These are phyloP conservation scores for Penicillium occitanis DNA, from an alignment of 2,329 filamentous ascomycete genomes.

Conservation along the genomic window DNA sequence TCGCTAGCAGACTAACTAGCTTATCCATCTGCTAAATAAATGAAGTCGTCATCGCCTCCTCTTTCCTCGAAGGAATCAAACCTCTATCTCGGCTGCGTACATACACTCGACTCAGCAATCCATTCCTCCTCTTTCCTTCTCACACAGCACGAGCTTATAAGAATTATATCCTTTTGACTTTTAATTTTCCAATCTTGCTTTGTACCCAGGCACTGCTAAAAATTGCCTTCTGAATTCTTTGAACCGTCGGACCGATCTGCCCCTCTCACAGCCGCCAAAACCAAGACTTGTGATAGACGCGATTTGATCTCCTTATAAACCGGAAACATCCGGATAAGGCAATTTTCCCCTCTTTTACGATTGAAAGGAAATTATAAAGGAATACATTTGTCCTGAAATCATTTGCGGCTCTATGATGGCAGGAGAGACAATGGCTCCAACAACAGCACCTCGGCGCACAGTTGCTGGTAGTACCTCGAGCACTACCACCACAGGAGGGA, in stretches of 20 bases:
- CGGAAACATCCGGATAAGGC: neutral
- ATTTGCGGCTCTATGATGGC: neutral
- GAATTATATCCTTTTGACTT: neutral
- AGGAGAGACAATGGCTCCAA: slow-evolving; percentile 8
- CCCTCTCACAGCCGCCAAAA: slow-evolving; percentile 5
- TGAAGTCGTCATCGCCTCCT: slow-evolving; percentile 14
- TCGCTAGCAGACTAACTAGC: slow-evolving; percentile 3
- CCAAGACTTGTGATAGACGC: slow-evolving; percentile 4
- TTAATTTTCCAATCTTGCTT: neutral
- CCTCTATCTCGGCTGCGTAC: neutral
- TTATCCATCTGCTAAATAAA: slow-evolving; percentile 3
- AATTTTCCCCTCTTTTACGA: neutral
- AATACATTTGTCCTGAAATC: neutral
- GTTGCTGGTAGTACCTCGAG: neutral
- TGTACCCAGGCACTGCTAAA: neutral
- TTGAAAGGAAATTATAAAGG: neutral
- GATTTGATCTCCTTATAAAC: neutral
- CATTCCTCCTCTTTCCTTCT: neutral
- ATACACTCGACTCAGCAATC: neutral
- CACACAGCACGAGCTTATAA: neutral
- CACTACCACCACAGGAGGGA: neutral
- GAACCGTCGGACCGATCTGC: slow-evolving; percentile 1
- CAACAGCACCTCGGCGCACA: slow-evolving; percentile 10
- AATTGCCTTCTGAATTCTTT: neutral
- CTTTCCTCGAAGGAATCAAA: neutral